phyloP scores from a whole-genome alignment of 1,139 yeast genomes.

The Candida anutae region DNA sequence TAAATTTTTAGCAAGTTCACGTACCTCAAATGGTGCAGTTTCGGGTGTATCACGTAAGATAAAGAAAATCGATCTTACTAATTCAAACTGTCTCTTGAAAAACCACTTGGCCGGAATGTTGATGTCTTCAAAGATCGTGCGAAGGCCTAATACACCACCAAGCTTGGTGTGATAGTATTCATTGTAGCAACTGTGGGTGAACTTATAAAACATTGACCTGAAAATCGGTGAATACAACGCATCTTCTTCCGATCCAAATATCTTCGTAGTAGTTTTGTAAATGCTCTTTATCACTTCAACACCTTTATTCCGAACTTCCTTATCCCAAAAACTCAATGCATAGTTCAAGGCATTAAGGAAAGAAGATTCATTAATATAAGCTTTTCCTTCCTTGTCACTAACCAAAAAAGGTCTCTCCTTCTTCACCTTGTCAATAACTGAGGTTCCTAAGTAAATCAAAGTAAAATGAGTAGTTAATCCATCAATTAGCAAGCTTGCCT shows the following conservation, averaged over 20 bases:
- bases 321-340: conserved; percentile 74
- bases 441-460: conserved; percentile 66
- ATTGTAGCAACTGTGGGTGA: conserved; percentile 87
- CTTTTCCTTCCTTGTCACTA: conserved; percentile 71
- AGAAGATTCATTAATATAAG: conserved; percentile 60
- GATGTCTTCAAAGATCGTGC: conserved; percentile 62
- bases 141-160: conserved; percentile 84
- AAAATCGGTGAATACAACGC: conserved; percentile 69
- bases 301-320: conserved; percentile 66
- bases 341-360: conserved; percentile 68
- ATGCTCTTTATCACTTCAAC: conserved; percentile 56
- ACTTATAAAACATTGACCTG: conserved; percentile 68
- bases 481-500: conserved; percentile 54
- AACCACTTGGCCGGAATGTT: conserved; percentile 68
- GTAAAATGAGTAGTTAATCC: conserved; percentile 76
- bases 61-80: conserved; percentile 80
- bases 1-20: conserved; percentile 61
- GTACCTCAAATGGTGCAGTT: conserved; percentile 78
- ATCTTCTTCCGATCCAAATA: conserved; percentile 62
- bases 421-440: conserved; percentile 63
- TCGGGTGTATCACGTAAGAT: conserved; percentile 86
- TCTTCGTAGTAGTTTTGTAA: conserved; percentile 50
- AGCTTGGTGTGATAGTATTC: conserved; percentile 78
- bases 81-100: conserved; percentile 69
- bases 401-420: conserved; percentile 66